A percentile compares a stretch with the other conserved stretches of the same genome.
These are phyloP conservation scores for Xylaria sp. DNA, from an alignment of 2,329 filamentous ascomycete species.

Conservation along the genomic window DNA sequence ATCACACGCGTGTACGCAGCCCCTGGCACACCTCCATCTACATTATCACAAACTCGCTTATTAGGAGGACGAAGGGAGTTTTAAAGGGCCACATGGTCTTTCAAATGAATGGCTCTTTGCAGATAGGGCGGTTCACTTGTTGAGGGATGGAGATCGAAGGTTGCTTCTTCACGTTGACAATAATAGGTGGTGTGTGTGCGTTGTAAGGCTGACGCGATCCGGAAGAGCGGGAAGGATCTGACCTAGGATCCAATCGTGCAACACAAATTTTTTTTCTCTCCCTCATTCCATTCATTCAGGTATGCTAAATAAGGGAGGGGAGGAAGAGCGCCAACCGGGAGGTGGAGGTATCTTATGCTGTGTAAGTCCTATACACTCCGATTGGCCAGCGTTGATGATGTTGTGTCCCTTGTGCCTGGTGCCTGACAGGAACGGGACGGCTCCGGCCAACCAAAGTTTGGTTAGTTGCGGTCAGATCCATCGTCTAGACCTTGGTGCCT, in stretches of 20 bases:
- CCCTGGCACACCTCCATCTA: not conserved
- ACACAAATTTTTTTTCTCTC: not conserved
- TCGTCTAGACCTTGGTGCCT: conserved; percentile 27
- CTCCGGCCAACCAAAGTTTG: conserved; percentile 7
- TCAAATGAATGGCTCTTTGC: not conserved
- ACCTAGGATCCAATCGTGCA: not conserved
- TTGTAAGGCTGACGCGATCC: conserved; percentile 30
- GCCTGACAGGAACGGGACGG: conserved; percentile 31
- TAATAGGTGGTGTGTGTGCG: not conserved
- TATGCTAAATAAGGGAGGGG: conserved; percentile 2
- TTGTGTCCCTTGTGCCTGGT: conserved; percentile 26
- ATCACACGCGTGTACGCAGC: not conserved
- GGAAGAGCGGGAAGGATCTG: conserved; percentile 19
- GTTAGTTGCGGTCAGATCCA: conserved; percentile 13
- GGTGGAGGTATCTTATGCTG: conserved; percentile 2
- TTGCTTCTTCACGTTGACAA: conserved; percentile 2
- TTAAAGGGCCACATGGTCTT: not conserved
- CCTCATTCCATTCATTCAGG: conserved; percentile 1
- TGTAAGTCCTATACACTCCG: not conserved
- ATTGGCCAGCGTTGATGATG: conserved; percentile 25
- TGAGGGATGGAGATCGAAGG: not conserved
- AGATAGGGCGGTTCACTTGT: not conserved
- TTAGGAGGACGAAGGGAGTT: not conserved
- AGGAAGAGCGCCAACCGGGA: not conserved
- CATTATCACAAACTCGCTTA: not conserved